A percentile compares a stretch with the other conserved stretches of the same genome.
Evolutionary conservation across 2,329 filamentous ascomycete genomes (phyloP).

Genomic region (Orbilia oligospora): DNA sequence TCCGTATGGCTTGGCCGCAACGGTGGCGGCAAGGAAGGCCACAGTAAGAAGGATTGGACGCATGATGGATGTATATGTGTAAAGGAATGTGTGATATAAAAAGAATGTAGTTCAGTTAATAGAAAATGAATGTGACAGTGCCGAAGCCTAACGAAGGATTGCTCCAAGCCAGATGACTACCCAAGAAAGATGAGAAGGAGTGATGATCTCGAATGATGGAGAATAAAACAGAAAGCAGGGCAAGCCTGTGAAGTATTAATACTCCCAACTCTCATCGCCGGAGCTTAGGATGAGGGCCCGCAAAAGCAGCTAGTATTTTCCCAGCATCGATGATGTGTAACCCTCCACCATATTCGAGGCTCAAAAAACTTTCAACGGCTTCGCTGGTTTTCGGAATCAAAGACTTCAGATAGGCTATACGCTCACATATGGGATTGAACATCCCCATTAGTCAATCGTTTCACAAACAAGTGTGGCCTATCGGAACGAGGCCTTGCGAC

Average conservation of each 20-base stretch:
- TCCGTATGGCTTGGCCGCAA: conserved; percentile 19
- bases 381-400: conserved; percentile 36
- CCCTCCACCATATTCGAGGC: conserved; percentile 1
- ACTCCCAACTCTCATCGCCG: neutral
- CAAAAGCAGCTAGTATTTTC: neutral
- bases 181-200: conserved; percentile 11
- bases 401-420: conserved; percentile 32
- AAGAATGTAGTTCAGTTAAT: conserved; percentile 41
- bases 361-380: conserved; percentile 10
- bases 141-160: conserved; percentile 23
- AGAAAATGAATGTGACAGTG: conserved; percentile 18
- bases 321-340: neutral
- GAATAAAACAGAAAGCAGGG: conserved; percentile 7
- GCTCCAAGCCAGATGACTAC: conserved; percentile 18
- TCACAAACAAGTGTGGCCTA: conserved; percentile 3
- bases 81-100: conserved; percentile 38
- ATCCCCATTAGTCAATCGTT: conserved; percentile 34
- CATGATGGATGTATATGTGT: conserved; percentile 3
- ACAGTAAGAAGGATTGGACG: conserved; percentile 29
- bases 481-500: conserved; percentile 1
- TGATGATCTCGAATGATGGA: conserved; percentile 28
- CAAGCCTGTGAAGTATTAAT: conserved; percentile 14
- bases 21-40: conserved; percentile 19
- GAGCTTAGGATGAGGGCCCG: neutral
- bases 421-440: conserved; percentile 31